Percentiles rank a stretch among this genome's conserved stretches.
These are phyloP conservation scores for Panaeolus papilionaceus DNA, from an alignment of 768 basidiomycete genomes.

Conservation along the genomic window DNA sequence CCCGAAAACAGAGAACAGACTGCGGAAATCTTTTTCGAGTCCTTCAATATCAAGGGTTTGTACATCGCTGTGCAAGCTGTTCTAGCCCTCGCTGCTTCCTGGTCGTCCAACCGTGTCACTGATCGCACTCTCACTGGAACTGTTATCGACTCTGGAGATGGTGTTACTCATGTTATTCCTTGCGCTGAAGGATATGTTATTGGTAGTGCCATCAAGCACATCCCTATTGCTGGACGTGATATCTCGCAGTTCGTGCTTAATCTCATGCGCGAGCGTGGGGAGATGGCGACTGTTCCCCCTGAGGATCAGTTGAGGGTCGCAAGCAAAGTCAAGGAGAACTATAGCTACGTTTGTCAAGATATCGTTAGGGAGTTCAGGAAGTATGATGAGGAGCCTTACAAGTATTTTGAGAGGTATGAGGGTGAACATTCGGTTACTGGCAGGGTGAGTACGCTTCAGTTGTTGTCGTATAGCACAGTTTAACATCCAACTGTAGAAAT, in stretches of 20 bases:
- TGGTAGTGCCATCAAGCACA: slow-evolving; percentile 98
- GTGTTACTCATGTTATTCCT: slow-evolving; percentile 98
- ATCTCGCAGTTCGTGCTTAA: slow-evolving; percentile 97
- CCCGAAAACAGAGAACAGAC: slow-evolving; percentile 99
- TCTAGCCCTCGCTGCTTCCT: slow-evolving; percentile 95
- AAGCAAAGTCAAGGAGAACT: slow-evolving; percentile 95
- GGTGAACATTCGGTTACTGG: slow-evolving; percentile 94
- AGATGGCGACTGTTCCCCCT: slow-evolving; percentile 88
- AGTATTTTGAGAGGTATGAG: slow-evolving; percentile 92
- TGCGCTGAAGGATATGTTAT: slow-evolving; percentile 98
- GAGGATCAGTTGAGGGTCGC: slow-evolving; percentile 95
- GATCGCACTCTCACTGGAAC: slow-evolving; percentile 96
- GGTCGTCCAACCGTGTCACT: slow-evolving; percentile 89
- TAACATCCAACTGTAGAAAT: slow-evolving; percentile 66
- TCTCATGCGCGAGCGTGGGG: slow-evolving; percentile 93
- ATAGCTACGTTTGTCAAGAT: slow-evolving; percentile 98
- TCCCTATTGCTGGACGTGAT: slow-evolving; percentile 97
- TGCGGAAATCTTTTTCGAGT: slow-evolving; percentile 99
- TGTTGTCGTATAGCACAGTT: background rate
- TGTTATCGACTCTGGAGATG: slow-evolving; percentile 98
- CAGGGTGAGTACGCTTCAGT: slow-evolving; percentile 57
- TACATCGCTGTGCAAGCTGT: slow-evolving; percentile 99
- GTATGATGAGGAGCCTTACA: slow-evolving; percentile 95
- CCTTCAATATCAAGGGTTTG: slow-evolving; percentile 98
- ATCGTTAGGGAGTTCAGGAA: slow-evolving; percentile 99